These are phyloP conservation scores for Laburnicola sp. DNA, from an alignment of 2,329 filamentous ascomycete species.

Conservation along the genomic window DNA sequence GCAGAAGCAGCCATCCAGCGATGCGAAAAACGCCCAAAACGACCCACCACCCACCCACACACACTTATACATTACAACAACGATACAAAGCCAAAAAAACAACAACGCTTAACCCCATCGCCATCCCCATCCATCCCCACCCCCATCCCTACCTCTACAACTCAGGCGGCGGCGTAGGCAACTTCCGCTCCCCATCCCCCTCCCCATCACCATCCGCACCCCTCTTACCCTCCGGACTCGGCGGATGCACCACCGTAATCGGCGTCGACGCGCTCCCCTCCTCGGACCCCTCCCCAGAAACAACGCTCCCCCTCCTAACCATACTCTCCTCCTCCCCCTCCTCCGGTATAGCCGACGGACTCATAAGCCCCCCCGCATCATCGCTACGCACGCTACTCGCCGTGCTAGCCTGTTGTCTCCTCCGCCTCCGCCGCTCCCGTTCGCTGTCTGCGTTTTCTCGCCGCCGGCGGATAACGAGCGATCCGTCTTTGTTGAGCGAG, in stretches of 20 bases:
- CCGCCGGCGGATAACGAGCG: slow-evolving; percentile 61
- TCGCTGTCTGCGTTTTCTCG: slow-evolving; percentile 81
- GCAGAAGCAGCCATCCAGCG: no score
- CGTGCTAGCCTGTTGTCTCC: slow-evolving; percentile 45
- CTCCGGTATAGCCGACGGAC: slow-evolving; percentile 38
- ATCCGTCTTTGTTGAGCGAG: slow-evolving; percentile 53
- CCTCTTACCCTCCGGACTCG: slow-evolving; percentile 39
- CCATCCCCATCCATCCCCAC: not conserved
- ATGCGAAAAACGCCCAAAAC: no score
- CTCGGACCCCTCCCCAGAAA: slow-evolving; percentile 14
- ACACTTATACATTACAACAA: not conserved
- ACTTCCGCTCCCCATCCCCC: slow-evolving; percentile 19
- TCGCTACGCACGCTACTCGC: slow-evolving; percentile 38
- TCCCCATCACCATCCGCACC: slow-evolving; percentile 3
- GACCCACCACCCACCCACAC: no score
- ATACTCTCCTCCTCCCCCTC: slow-evolving; percentile 24
- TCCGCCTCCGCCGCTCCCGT: slow-evolving; percentile 67
- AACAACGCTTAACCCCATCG: not conserved
- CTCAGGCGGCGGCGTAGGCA: slow-evolving; percentile 39
- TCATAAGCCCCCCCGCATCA: slow-evolving; percentile 34
- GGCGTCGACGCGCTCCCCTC: slow-evolving; percentile 26
- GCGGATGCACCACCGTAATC: slow-evolving; percentile 43
- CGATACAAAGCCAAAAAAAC: not conserved
- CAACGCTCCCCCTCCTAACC: slow-evolving; percentile 16
- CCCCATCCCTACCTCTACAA: not conserved